A percentile compares a stretch with the other conserved stretches of the same genome.
Evolutionary conservation across 1,284 basidiomycete species (phyloP).

Genomic region (Neotropicomus parvogracilis): DNA sequence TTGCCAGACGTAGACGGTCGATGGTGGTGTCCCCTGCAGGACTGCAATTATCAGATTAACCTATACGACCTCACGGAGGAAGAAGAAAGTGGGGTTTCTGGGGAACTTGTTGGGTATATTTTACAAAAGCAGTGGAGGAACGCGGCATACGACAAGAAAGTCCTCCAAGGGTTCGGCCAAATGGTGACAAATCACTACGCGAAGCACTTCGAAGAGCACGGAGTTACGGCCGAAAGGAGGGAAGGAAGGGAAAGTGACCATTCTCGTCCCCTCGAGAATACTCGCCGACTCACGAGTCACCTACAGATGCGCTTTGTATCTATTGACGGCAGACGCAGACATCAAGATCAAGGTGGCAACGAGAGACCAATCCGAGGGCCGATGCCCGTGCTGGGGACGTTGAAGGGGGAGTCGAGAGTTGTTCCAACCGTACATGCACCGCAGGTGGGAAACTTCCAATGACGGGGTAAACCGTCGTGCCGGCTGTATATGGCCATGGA

Average conservation of each 20-base stretch:
- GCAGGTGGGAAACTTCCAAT: constrained; percentile 3
- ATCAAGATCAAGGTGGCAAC: neutral
- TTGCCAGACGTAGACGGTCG: constrained; percentile 35
- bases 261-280: neutral
- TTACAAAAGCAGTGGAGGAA: constrained; percentile 31
- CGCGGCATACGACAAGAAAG: constrained; percentile 26
- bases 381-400: constrained; percentile 22
- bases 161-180: constrained; percentile 26
- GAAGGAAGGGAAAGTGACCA: constrained; percentile 20
- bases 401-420: constrained; percentile 26
- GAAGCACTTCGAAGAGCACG: constrained; percentile 27
- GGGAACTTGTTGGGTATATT: constrained; percentile 23
- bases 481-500: neutral
- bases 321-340: constrained; percentile 10
- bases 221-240: constrained; percentile 15
- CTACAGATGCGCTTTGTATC: constrained; percentile 16
- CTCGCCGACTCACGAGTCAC: neutral
- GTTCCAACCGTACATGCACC: constrained; percentile 25
- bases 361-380: constrained; percentile 19
- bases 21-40: constrained; percentile 30
- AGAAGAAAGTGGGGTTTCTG: constrained; percentile 15
- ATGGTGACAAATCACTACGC: constrained; percentile 38
- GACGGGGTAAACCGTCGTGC: neutral
- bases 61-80: constrained; percentile 23
- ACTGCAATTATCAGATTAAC: constrained; percentile 25